Evolutionary conservation across 2,329 filamentous ascomycete genomes (phyloP), one percentile per base, ranked within the genome.

Genomic region (Colletotrichum incanum): DNA sequence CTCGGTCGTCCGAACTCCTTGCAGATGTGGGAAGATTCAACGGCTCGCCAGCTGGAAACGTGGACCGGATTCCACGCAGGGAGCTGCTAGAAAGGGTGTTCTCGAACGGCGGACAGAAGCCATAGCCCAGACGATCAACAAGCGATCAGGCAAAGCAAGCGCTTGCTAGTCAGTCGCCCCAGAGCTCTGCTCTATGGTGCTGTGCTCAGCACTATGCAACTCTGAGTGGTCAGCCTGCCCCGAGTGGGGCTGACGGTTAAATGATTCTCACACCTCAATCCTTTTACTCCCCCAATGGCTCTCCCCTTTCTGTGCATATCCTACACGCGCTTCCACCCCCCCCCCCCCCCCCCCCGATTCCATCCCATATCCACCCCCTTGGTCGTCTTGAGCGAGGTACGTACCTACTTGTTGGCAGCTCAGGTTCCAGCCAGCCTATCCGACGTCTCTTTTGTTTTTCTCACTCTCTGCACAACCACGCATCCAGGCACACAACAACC

Each of bases 1-100:
- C 70, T 72, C 65, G 65, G 65, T 69, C 54, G n/a, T 60, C 70
- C 55, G 47, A 70, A 43, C 60, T 72, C 70, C 70, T 65, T 72
- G 60, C 70, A 72, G 70, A 61, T 49, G 55, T 16, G 60, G 65
- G 49, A 28, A 43, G 52, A 26, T 52, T 16, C 54, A 54, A 31
- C 31, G 65, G 65, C 23, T 41, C 47, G 18, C 18, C n/a, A 45
- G 39, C 28, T 64, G 54, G 23, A 55, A 60, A 39, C 52, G 31
- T 65, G 52, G 23, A 20, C 65, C 20, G 52, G n/a, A 34, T 58
- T 37, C 43, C 37, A 50, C 23, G 41, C 50, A 41, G n/a, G 52
- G 65, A 61, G 49, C 59, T 26, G 23, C 34, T 31, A 11, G 28
- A 45, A 16, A 49, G 20, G 26, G 31, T 56, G 52, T 50, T 64